Percentiles rank a stretch among this genome's conserved stretches.
These are phyloP conservation scores for Daucus carota DNA, from an alignment of 129 eudicot genomes.

Conservation along the genomic window DNA sequence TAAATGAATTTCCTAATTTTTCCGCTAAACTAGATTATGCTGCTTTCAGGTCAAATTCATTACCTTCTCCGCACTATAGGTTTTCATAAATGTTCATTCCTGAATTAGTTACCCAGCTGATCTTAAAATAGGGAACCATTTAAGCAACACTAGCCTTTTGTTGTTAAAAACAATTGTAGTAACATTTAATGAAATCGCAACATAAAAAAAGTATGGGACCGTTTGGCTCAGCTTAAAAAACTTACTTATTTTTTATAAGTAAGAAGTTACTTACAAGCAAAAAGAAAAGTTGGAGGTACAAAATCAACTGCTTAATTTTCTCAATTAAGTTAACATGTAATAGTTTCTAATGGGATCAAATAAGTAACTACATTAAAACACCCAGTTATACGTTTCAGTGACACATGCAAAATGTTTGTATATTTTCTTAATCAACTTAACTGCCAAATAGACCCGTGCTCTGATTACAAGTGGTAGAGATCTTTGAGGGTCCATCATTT, in stretches of 20 bases:
- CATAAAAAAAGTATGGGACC: no score
- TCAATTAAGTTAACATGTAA: not conserved
- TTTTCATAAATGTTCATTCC: not conserved
- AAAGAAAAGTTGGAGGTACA: no score
- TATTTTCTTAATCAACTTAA: conserved; percentile 37
- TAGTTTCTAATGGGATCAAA: not conserved
- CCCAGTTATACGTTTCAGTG: not conserved
- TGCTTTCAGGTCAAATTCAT: not conserved
- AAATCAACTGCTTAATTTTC: no score
- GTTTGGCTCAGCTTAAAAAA: no score
- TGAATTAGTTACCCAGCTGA: not conserved
- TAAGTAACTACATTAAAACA: not conserved
- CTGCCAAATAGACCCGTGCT: conserved; percentile 95
- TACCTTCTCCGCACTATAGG: not conserved
- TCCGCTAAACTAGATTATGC: not conserved
- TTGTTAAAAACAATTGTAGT: not conserved
- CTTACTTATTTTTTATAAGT: no score
- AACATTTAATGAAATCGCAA: not conserved
- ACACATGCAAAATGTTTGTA: not conserved
- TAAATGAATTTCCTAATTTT: not conserved
- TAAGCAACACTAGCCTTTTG: not conserved
- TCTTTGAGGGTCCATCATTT: conserved; percentile 82
- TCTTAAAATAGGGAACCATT: no score
- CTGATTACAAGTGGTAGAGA: conserved; percentile 76
- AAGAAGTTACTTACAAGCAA: no score